Percentiles rank a stretch among this genome's conserved stretches.
These are phyloP conservation scores for Fusarium heterosporum DNA, from an alignment of 2,329 filamentous ascomycete species.

Conservation along the genomic window DNA sequence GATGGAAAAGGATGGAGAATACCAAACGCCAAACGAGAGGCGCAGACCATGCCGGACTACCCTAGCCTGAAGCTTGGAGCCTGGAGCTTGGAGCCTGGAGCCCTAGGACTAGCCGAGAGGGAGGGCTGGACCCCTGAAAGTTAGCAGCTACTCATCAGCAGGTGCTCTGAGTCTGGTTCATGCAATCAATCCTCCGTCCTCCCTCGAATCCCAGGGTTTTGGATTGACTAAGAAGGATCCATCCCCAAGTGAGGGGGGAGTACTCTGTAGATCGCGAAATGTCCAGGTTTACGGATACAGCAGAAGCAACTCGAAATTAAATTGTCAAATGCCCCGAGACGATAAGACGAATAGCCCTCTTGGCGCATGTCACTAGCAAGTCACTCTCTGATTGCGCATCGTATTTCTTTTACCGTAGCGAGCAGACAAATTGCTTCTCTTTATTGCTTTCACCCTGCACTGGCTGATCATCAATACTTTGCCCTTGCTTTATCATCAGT, in stretches of 20 bases:
- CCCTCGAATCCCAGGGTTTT: constrained; percentile 30
- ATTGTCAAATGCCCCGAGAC: no score
- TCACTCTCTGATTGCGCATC: constrained; percentile 13
- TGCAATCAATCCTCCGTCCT: no score
- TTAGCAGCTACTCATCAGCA: constrained; percentile 17
- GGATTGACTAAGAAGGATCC: constrained; percentile 12
- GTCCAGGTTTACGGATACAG: background rate
- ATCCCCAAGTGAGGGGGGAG: background rate
- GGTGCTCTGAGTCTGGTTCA: constrained; percentile 29
- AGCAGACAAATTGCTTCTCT: constrained; percentile 19
- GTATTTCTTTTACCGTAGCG: constrained; percentile 17
- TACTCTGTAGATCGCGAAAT: background rate
- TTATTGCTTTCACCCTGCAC: constrained; percentile 18
- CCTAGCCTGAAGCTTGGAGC: no score
- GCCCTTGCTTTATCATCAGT: constrained; percentile 11
- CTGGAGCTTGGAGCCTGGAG: no score
- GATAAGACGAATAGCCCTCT: constrained; percentile 13
- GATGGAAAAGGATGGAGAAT: constrained; percentile 13
- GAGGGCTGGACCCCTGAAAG: constrained; percentile 33
- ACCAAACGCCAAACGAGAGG: constrained; percentile 29
- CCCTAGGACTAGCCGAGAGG: no score
- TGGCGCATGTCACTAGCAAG: constrained; percentile 35
- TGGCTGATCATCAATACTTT: background rate
- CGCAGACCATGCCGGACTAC: no score
- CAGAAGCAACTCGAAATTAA: constrained; percentile 33